Evolutionary conservation across 495 filamentous ascomycete species (phyloP).

Genomic region (Neurospora discreta): DNA sequence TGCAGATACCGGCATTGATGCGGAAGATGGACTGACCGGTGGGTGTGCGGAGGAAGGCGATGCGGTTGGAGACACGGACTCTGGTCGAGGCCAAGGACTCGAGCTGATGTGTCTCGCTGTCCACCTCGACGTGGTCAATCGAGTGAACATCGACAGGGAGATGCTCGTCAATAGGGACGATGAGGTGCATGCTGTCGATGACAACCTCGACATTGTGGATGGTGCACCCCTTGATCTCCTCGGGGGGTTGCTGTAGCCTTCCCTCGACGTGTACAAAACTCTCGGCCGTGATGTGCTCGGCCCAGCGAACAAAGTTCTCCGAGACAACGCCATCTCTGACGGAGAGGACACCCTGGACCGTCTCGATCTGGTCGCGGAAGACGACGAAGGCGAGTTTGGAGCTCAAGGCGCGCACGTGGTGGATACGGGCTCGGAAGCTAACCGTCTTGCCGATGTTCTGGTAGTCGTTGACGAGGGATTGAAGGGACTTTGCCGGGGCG

Average conservation of each 20-base stretch:
- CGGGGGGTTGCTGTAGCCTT: slow-evolving; percentile 58
- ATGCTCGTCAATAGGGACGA: slow-evolving; percentile 46
- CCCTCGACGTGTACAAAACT: slow-evolving; percentile 72
- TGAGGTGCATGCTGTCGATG: slow-evolving; percentile 66
- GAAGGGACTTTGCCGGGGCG: slow-evolving; percentile 14
- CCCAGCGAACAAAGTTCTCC: slow-evolving; percentile 86
- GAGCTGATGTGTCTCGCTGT: slow-evolving; percentile 29
- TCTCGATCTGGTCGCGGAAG: slow-evolving; percentile 68
- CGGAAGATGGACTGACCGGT: slow-evolving; percentile 83
- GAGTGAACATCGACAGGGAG: slow-evolving; percentile 59
- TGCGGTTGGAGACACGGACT: slow-evolving; percentile 62
- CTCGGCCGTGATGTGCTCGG: slow-evolving; percentile 65
- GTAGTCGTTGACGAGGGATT: slow-evolving; percentile 11
- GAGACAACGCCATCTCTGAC: slow-evolving; percentile 43
- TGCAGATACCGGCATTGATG: slow-evolving; percentile 61
- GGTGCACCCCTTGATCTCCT: slow-evolving; percentile 67
- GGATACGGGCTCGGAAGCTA: slow-evolving; percentile 71
- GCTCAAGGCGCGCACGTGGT: slow-evolving; percentile 75
- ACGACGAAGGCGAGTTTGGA: slow-evolving; percentile 83
- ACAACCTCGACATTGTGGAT: slow-evolving; percentile 68
- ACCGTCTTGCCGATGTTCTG: slow-evolving; percentile 50
- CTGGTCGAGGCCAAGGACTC: slow-evolving; percentile 29
- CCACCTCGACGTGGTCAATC: slow-evolving; percentile 30
- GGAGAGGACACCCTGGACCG: slow-evolving; percentile 70
- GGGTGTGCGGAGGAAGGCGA: slow-evolving; percentile 76